Evolutionary conservation across 129 eudicot genomes (phyloP), one percentile per base, ranked within the genome.

Genomic region (Flaveria bidentis): DNA sequence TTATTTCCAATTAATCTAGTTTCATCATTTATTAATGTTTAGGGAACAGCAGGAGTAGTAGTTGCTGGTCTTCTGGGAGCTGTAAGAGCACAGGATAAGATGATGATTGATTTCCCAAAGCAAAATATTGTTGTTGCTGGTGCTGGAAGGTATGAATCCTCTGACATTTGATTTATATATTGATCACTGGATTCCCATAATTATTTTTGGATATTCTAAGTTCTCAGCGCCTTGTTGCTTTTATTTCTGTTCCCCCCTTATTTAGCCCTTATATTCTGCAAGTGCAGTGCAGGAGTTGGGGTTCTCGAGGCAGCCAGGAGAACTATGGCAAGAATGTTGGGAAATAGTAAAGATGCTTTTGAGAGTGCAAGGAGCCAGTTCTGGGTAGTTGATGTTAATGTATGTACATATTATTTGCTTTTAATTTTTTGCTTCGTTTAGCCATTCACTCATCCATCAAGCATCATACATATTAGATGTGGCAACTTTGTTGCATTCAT

Each of bases 31-130:
- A 11, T 44, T 58, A 78, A 28, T 70, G 61, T 79, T 36, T 84
- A 94, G 96, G 98, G 97, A 84, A 94, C 98, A 22, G 91, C 97
- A 16, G 98, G 98, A 64, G 97, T 94, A 81, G 98, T 92, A 51
- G 88, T 88, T 79, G 97, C 98, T 82, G 97, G 98, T 84, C 90
- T 94, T 77, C 71, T 94, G 55, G 98, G 98, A 84, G 97, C 98
- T 76, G 93, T 94, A 69, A 88, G 97, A 80, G 98, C 98, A 62
- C 98, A 94, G 81, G 93, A 93, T 72, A 91, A 87, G 78, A 84
- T 86, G 81, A 82, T 91, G 96, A 87, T 94, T 46, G 97, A 94
- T 74, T 93, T 93, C 71, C 97, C 98, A 61, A 93, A 93, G 80
- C 90, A 85, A 85, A 93, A 82, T 78, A 93, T 93, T 73, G 97